Conservation (phyloP, 164 flowering plant species). For the Liriodendron chinense region DNA sequence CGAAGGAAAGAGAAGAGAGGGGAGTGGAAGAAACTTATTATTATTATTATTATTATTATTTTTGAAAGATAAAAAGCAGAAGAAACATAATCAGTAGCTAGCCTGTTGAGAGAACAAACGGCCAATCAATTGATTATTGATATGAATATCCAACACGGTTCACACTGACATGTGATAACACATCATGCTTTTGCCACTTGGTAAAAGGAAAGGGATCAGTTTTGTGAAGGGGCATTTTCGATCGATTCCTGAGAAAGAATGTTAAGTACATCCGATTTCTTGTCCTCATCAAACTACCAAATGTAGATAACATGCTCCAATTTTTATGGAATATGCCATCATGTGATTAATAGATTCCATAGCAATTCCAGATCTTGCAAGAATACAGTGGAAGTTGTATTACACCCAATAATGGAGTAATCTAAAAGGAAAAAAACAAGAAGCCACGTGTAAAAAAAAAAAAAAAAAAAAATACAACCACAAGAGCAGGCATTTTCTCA, state of each 20-base stretch:
- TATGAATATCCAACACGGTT: too few species aligned
- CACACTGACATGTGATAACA: background rate
- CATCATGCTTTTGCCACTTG: background rate
- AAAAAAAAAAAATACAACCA: background rate
- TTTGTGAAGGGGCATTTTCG: background rate
- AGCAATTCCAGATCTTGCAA: background rate
- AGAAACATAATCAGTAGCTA: too few species aligned
- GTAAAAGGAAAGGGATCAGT: background rate
- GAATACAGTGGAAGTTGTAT: background rate
- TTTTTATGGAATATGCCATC: background rate
- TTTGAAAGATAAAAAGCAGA: too few species aligned
- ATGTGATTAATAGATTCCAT: background rate
- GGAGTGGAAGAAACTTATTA: too few species aligned
- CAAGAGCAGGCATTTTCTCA: background rate
- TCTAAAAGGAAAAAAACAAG: background rate
- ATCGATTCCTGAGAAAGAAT: background rate
- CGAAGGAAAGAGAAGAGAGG: too few species aligned
- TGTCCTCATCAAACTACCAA: background rate
- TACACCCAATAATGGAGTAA: background rate
- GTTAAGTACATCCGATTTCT: background rate
- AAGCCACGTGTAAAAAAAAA: background rate
- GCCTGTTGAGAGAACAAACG: too few species aligned
- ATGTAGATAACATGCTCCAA: background rate
- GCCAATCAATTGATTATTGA: too few species aligned
- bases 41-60: too few species aligned